Evolutionary conservation across 352 stramenopile genomes (phyloP), one percentile per base, ranked within the genome.

Genomic region (Phytopythium kandeliae): DNA sequence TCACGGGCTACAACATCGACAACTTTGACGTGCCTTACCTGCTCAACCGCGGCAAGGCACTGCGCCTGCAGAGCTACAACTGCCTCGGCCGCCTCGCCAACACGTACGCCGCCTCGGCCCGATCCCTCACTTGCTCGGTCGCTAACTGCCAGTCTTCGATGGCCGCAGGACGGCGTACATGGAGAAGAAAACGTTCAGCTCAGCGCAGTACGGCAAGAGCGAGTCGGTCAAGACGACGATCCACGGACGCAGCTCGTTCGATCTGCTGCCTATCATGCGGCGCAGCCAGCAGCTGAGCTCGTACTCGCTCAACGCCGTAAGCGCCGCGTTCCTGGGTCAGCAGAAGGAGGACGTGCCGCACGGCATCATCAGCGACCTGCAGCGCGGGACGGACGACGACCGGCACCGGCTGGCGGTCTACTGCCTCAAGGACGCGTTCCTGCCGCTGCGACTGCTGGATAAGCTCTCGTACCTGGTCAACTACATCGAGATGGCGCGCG

Each of bases 21-120:
- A 99, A 99, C 71, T 99, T 99, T 66, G 97, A 99, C 66, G 93
- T 99, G 35, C 96, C 96, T 16, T 99, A 99, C 71, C 63, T 99
- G 17, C 71, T 99, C 26, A 98, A 99, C 70, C 86, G 97, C 13
- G 97, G 96, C n/a, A 97, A 97, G 50, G 77, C 89, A 12, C 74
- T 99, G 1, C 86, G 84, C 22, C 74, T 97, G 25, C 67, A 87
- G 26, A 61, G 68, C 43, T 84, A 87, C 55, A 76, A 74, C 35
- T 70, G 69, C 36, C 86, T 98, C 59, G 93, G 96, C 12, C 77
- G 95, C 2, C 74, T 99, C 10, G 79, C 83, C 10, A 74, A 97
- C 61, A 81, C 80, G 62, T 88, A 85, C 34, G 74, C 78, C 37
- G 17, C 5, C n/a, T n/a, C n/a, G n/a, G n/a, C n/a, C n/a, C n/a